Evolutionary conservation across 2,329 filamentous ascomycete species (phyloP).

Genomic region (Arthrobotrys entomopaga): DNA sequence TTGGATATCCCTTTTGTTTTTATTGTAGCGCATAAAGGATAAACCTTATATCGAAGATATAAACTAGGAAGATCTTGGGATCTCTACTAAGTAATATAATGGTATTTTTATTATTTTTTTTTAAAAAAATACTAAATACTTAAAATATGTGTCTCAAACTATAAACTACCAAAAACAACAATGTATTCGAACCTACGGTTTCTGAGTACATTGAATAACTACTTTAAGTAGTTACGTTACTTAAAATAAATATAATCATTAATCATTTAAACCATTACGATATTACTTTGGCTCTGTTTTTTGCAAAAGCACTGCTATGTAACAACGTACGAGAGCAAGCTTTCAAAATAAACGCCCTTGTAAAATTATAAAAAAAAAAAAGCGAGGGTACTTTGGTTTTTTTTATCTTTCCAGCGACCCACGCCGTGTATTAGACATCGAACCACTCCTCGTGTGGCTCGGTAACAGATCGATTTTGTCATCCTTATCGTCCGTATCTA

Average conservation of each 20-base stretch:
- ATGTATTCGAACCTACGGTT: too few relatives aligned
- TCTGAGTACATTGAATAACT: too few relatives aligned
- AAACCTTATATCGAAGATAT: too few relatives aligned
- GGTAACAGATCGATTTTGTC: constrained; percentile 37
- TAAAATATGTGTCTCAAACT: too few relatives aligned
- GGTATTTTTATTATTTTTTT: too few relatives aligned
- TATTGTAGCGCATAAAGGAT: not conserved
- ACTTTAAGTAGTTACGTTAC: too few relatives aligned
- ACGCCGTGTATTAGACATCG: constrained; percentile 24
- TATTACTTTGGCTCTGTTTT: not conserved
- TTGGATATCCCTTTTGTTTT: constrained; percentile 3
- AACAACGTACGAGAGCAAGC: not conserved
- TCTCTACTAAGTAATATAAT: too few relatives aligned
- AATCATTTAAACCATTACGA: constrained; percentile 17
- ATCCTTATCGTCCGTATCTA: constrained; percentile 40
- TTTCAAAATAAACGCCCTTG: not conserved
- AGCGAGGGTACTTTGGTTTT: not conserved
- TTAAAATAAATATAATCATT: constrained; percentile 3
- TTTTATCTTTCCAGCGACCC: constrained; percentile 17
- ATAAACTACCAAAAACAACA: too few relatives aligned
- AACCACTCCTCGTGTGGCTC: constrained; percentile 38
- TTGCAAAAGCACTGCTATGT: not conserved
- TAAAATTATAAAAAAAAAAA: not conserved
- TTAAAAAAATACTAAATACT: too few relatives aligned
- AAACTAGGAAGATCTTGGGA: too few relatives aligned